Percentiles rank a stretch among this genome's conserved stretches.
Evolutionary conservation across 805 yeast genomes (phyloP).

Genomic region (Ogataea angusta): DNA sequence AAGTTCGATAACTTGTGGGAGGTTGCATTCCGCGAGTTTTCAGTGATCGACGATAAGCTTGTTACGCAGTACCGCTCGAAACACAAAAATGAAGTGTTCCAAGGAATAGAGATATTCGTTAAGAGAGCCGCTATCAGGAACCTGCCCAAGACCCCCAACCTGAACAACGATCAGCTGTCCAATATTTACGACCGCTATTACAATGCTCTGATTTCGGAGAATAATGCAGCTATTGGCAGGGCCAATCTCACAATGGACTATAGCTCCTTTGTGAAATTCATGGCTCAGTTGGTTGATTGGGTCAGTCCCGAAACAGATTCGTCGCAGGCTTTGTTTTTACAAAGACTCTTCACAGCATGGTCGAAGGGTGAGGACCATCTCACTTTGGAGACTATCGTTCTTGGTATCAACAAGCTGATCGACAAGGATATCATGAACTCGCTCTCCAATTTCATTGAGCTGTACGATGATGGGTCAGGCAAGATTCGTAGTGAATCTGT

Average conservation of each 20-base stretch:
- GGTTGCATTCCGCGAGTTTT: constrained; percentile 88
- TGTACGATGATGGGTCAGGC: constrained; percentile 66
- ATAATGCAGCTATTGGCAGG: constrained; percentile 60
- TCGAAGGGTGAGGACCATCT: constrained; percentile 55
- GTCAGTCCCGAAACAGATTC: constrained; percentile 37
- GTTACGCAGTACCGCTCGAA: constrained; percentile 66
- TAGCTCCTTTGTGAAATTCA: constrained; percentile 65
- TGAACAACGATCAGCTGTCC: constrained; percentile 56
- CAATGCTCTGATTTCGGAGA: constrained; percentile 63
- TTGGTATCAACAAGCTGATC: constrained; percentile 67
- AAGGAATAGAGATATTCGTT: constrained; percentile 84
- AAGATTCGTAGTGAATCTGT: constrained; percentile 75
- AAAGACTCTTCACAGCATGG: constrained; percentile 70
- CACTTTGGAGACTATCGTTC: constrained; percentile 63
- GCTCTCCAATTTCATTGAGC: constrained; percentile 72
- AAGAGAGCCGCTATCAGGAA: constrained; percentile 89
- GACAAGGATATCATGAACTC: constrained; percentile 75
- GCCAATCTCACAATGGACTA: constrained; percentile 66
- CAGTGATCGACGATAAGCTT: constrained; percentile 70
- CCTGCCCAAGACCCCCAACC: constrained; percentile 66
- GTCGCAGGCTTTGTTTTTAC: constrained; percentile 47
- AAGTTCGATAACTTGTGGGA: constrained; percentile 87
- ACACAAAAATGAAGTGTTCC: constrained; percentile 73
- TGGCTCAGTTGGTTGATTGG: constrained; percentile 84
- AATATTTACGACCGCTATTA: constrained; percentile 84